Evolutionary conservation across 495 filamentous ascomycete genomes (phyloP), one percentile per base, ranked within the genome.

Genomic region (Darksidea phi): DNA sequence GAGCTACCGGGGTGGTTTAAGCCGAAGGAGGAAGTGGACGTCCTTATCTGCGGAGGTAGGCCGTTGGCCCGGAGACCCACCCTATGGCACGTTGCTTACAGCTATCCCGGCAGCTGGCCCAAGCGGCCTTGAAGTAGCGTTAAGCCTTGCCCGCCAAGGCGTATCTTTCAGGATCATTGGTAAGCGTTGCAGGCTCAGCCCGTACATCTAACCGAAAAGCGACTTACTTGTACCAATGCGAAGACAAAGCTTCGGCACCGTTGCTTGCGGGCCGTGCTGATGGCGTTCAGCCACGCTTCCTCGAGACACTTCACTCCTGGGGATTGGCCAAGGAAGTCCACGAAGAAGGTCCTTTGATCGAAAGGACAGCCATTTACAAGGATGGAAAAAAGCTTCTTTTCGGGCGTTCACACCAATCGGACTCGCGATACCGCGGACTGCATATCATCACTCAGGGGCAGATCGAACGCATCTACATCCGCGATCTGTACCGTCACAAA

Each of bases 381-480:
- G 65, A 75, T 28, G 72, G 74, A 0, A 58, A 70, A 37, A 62
- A 66, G 21, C 42, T 76, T n/a, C 12, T 48, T 73, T 2, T 67
- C 67, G 32, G 60, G 41, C 13, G 57, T 1, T 71, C 68, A 6
- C 71, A 69, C 54, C 73, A 72, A 47, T 71, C 61, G 21, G 74
- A 76, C 41, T 75, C 74, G 10, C 61, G 72, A 6, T 76, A 74
- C 49, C 67, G 71, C 2, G 74, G 73, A 12, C 25, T 76, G 1
- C 74, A 76, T 26, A 64, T 75, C 34, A 75, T 76, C 32, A 76
- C 73, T 0, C 74, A 76, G 43, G 73, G 74, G 0, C 74, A 75
- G 56, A 45, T 76, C 12, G 73, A 76, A 54, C 57, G 71, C 8
- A 73, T 76, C 28, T 75, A 66, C 36, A 59, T 76, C n/a, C 64